Percentiles rank a stretch among this genome's conserved stretches.
phyloP scores from a whole-genome alignment of 164 flowering plant genomes.

The Piper betle region DNA sequence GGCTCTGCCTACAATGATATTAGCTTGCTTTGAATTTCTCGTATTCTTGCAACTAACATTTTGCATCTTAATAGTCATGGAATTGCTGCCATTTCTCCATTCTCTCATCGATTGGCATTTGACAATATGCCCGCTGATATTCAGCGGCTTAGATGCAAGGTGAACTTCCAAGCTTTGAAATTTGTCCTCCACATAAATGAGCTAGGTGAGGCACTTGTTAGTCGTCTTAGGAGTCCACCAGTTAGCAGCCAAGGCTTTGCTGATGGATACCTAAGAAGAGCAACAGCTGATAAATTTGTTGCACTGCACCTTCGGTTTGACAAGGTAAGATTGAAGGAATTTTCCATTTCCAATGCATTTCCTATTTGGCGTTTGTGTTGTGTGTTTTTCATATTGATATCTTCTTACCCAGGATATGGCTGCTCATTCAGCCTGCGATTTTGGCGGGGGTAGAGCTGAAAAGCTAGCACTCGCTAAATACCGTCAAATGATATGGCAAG shows the following conservation, averaged over 20 bases:
- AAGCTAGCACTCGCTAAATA: conserved; percentile 86
- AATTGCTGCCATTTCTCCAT: conserved; percentile 95
- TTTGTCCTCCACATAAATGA: conserved; percentile 79
- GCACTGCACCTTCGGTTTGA: conserved; percentile 97
- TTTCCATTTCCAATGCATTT: neutral
- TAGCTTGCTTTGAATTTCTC: neutral
- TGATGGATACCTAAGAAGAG: conserved; percentile 22
- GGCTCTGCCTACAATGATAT: neutral
- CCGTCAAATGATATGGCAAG: conserved; percentile 87
- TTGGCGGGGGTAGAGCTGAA: conserved; percentile 98
- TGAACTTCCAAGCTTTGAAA: conserved; percentile 69
- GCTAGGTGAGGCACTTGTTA: conserved; percentile 76
- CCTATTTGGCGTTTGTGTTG: too few species aligned
- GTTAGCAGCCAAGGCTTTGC: conserved; percentile 10
- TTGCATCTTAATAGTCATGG: conserved; percentile 48
- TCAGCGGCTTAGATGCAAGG: conserved; percentile 88
- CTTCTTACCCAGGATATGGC: conserved; percentile 76
- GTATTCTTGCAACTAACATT: neutral
- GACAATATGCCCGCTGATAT: conserved; percentile 75
- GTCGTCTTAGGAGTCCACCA: conserved; percentile 50
- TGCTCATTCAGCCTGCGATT: conserved; percentile 99
- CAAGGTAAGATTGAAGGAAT: conserved; percentile 36
- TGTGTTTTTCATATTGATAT: neutral
- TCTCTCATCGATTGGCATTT: conserved; percentile 93
- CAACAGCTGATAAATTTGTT: conserved; percentile 53